Evolutionary conservation across 1,139 yeast genomes (phyloP), one percentile per base, ranked within the genome.

Genomic region (Geotrichum carabidarum): DNA sequence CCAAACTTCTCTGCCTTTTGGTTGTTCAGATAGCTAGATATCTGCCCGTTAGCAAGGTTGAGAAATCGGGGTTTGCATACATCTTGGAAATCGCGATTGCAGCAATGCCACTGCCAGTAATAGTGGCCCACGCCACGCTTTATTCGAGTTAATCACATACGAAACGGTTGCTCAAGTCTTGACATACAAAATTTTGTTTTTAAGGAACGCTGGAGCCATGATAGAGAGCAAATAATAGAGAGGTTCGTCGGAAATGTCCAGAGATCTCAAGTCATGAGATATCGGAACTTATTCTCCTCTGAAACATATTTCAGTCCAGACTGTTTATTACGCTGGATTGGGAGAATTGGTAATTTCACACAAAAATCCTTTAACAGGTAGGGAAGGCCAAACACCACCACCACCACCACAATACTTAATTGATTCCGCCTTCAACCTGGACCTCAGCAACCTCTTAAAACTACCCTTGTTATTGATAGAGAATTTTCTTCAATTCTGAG

Each of bases 171-270:
- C 22, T 2, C 14, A 30, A 8, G 11, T n/a, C 17, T 2, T 2
- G 7, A 18, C 55, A 9, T 52, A 52, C 55, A 52, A 52, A 43
- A 52, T 47, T 17, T 52, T 52, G 51, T 52, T 31, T 22, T 37
- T 52, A 8, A 52, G 41, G n/a, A 52, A 43, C 15, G 40, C 47
- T 7, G 51, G 45, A 5, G 51, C 55, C 55, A 52, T 51, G 2
- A n/a, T n/a, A 22, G 27, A 22, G 27, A 22, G 27, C 27, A 22
- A 22, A 22, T 43, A 4, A 27, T 44, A 43, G 17, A 22, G 12
- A 8, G 45, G 6, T 37, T 22, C 27, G 12, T 44, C 17, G 18
- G 15, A 46, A 18, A 34, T 44, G 30, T 34, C 15, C 6, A 17
- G 22, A 44, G 40, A 14, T 44, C 17, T 22, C 9, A 44, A 12